phyloP scores from a whole-genome alignment of 345 rosid species.

The Balakata baccata region DNA sequence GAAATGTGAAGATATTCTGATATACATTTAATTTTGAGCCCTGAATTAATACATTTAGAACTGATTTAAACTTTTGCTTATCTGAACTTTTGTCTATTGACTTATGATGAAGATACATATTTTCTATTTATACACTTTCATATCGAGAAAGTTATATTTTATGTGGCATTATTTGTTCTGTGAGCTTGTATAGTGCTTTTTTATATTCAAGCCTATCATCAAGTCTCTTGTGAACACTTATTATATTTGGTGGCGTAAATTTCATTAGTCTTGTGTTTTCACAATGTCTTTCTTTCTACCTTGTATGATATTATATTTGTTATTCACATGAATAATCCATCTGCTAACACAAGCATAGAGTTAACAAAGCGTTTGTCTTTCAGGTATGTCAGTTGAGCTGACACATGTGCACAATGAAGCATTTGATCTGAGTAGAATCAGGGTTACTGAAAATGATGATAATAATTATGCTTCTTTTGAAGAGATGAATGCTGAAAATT shows the following conservation, averaged over 20 bases:
- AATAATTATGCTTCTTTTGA: conserved; percentile 36
- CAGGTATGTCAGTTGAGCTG: conserved; percentile 75
- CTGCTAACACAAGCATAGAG: neutral
- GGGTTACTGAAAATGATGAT: conserved; percentile 44
- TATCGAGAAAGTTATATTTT: neutral
- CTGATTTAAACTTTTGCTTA: neutral
- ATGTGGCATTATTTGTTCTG: neutral
- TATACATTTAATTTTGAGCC: neutral
- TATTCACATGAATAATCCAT: neutral
- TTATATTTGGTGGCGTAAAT: neutral
- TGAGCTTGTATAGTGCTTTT: neutral
- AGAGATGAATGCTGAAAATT: conserved; percentile 40
- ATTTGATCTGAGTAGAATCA: conserved; percentile 60
- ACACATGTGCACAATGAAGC: conserved; percentile 49
- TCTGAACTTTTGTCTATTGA: neutral
- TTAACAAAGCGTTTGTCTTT: conserved; percentile 21
- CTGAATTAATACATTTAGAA: neutral
- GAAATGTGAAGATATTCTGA: neutral
- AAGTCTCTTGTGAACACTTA: neutral
- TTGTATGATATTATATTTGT: neutral
- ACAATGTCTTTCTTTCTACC: neutral
- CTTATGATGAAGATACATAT: neutral
- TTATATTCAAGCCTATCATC: neutral
- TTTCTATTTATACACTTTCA: neutral
- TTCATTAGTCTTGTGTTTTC: neutral